Conservation (phyloP, 192 early-diverging fungal species). For the Dispira parvispora region DNA sequence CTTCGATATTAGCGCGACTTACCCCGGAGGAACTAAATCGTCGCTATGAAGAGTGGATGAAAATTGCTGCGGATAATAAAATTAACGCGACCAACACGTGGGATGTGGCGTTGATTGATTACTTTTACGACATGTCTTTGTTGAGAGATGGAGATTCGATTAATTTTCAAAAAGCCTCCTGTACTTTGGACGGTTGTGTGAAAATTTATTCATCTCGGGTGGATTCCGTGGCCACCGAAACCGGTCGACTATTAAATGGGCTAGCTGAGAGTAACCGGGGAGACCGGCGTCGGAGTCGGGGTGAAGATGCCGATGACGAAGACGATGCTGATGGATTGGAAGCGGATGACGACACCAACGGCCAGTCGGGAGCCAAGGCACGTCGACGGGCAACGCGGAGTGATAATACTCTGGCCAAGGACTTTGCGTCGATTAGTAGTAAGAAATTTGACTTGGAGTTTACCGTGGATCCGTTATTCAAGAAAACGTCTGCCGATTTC, state of each 20-base stretch:
- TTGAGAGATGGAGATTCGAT: slow-evolving; percentile 90
- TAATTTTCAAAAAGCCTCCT: slow-evolving; percentile 97
- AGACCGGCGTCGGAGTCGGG: slow-evolving; percentile 4
- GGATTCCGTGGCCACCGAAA: slow-evolving; percentile 90
- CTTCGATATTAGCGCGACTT: slow-evolving; percentile 17
- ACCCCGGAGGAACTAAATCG: slow-evolving; percentile 37
- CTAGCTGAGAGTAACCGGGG: slow-evolving; percentile 45
- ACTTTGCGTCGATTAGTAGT: slow-evolving; percentile 54
- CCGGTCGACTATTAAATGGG: slow-evolving; percentile 74
- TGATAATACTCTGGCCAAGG: slow-evolving; percentile 65
- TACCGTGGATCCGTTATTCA: slow-evolving; percentile 85
- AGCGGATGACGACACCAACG: slow-evolving; percentile 11
- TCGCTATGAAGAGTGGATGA: slow-evolving; percentile 89
- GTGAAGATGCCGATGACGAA: slow-evolving; percentile 21
- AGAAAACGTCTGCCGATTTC: slow-evolving; percentile 96
- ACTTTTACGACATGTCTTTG: slow-evolving; percentile 90
- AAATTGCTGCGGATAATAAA: slow-evolving; percentile 96
- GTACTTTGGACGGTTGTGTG: slow-evolving; percentile 89
- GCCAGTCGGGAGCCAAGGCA: slow-evolving; percentile 14
- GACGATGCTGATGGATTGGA: slow-evolving; percentile 35
- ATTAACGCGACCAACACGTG: slow-evolving; percentile 89
- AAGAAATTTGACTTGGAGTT: slow-evolving; percentile 89
- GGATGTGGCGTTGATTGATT: slow-evolving; percentile 96
- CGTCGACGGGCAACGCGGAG: slow-evolving; percentile 24
- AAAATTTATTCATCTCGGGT: slow-evolving; percentile 94